A percentile compares a stretch with the other conserved stretches of the same genome.
phyloP scores from a whole-genome alignment of 1,284 basidiomycete genomes.

The Irpex sp. region DNA sequence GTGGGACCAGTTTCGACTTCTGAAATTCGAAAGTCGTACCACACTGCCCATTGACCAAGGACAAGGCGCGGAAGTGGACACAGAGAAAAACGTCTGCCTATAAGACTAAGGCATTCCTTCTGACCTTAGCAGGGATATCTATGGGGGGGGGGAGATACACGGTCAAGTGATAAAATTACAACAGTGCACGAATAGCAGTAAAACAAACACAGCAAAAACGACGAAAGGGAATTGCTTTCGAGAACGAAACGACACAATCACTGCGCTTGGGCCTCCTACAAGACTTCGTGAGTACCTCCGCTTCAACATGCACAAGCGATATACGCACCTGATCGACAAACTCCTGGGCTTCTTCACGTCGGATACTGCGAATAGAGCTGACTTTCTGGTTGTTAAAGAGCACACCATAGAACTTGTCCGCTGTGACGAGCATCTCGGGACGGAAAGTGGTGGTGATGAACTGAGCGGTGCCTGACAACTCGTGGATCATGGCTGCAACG shows the following conservation, averaged over 20 bases:
- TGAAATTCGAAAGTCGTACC: no score
- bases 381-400: conserved; percentile 96
- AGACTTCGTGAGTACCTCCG: background rate
- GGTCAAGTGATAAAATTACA: background rate
- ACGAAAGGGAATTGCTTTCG: background rate
- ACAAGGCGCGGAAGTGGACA: no score
- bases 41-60: no score
- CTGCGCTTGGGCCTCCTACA: conserved; percentile 54
- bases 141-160: no score
- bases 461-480: conserved; percentile 83
- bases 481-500: conserved; percentile 85
- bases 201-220: no score
- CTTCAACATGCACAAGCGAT: background rate
- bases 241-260: conserved; percentile 22
- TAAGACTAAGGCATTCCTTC: no score
- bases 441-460: conserved; percentile 99
- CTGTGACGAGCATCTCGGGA: conserved; percentile 93
- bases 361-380: conserved; percentile 81
- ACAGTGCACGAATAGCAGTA: background rate
- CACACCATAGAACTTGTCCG: conserved; percentile 99
- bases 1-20: no score
- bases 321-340: conserved; percentile 78
- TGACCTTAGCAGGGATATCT: no score
- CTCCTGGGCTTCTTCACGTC: conserved; percentile 81
- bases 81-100: no score